Conservation (phyloP, 2,329 filamentous ascomycete genomes). For the Trichoderma sp. region DNA sequence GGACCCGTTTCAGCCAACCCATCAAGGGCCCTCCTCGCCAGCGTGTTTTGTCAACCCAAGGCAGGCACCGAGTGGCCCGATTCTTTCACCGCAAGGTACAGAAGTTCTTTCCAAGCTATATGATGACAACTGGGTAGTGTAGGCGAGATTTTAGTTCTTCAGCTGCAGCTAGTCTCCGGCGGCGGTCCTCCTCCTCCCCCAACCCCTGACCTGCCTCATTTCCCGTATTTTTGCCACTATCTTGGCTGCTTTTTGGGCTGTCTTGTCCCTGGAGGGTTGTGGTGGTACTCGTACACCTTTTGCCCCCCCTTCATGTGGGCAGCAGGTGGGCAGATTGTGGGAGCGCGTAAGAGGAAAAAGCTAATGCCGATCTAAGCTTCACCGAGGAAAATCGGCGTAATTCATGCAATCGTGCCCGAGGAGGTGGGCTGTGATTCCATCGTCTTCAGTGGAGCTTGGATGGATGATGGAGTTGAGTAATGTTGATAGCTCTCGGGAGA, state of each 20-base stretch:
- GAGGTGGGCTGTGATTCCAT: neutral
- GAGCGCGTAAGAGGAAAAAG: neutral
- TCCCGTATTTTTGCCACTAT: slow-evolving; percentile 25
- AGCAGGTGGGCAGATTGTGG: neutral
- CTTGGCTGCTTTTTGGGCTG: neutral
- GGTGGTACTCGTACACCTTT: too few species aligned
- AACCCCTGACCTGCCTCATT: neutral
- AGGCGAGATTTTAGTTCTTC: neutral
- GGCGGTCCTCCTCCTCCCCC: neutral
- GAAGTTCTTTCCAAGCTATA: neutral
- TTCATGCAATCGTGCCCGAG: neutral
- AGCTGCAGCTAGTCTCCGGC: slow-evolving; percentile 24
- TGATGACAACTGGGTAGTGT: neutral
- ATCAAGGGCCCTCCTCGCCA: neutral
- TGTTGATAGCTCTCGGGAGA: neutral
- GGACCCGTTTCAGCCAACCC: neutral
- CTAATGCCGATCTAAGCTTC: neutral
- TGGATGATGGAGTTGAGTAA: neutral
- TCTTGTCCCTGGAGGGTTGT: too few species aligned
- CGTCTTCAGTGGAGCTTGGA: neutral
- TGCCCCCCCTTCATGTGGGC: neutral
- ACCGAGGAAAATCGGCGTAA: neutral
- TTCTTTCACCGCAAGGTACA: neutral
- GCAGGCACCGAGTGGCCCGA: neutral
- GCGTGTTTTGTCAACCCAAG: neutral